Evolutionary conservation across 106 monocot genomes (phyloP), one percentile per base, ranked within the genome.

Genomic region (Narthecium ossifragum): DNA sequence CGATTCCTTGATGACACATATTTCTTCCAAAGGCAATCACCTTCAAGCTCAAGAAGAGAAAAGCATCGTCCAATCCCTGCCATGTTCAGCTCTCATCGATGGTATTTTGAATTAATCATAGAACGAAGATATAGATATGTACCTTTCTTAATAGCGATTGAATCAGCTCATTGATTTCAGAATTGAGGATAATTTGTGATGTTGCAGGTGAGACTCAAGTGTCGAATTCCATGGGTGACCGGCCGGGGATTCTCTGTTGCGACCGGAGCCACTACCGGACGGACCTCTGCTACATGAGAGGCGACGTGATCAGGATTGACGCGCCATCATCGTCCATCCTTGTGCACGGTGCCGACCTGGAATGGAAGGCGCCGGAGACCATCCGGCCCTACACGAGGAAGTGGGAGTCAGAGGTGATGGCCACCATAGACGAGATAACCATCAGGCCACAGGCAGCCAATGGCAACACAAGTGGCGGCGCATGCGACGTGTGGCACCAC

Each of bases 401-500:
- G 20, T 56, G 56, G 56, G 56, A 56, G 18, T 8, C 26, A 0
- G 30, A 32, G 6, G 18, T 56, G 5, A 56, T 56, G 56, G 8
- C 13, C 26, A 56, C 56, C 12, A 56, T 56, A 30, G 56, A 56
- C 32, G 56, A 56, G 30, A 5, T 56, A 8, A 56, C 31, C 0
- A 30, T 56, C 32, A 0, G 18, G 7, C 56, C 56, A 20, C 0
- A 1, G 47, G n/a, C 47, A 5, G 12, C 17, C 26, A 34, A 30
- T 0, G 14, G 26, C 14, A 14, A 34, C 1, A 31, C 56, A 56
- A n/a, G 38, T 41, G 43, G 50, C 48, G 28, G 24, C 36, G 39
- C 51, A 17, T 81, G 86, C 55, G 81, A 81, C 56, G 74, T 80
- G 17, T 37, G 50, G 24, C 85, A 85, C 58, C 51, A 62, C 20